Evolutionary conservation across 208 protist species (phyloP).

Genomic region (Leishmania martiniquensis): DNA sequence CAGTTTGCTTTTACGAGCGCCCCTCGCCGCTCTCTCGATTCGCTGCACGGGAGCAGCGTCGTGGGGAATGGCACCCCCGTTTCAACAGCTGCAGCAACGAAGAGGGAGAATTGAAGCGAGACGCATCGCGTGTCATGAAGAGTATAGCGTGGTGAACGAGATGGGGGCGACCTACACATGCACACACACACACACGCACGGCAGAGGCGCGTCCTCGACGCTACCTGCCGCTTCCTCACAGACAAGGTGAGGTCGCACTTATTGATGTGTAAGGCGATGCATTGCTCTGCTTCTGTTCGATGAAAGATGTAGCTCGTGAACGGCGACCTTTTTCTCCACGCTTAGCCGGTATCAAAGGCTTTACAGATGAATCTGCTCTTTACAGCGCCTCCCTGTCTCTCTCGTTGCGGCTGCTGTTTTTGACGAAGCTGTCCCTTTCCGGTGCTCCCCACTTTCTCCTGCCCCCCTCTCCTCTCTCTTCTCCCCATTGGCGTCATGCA

Average conservation of each 20-base stretch:
- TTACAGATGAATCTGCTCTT: neutral
- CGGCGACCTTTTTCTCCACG: neutral
- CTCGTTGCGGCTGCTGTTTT: neutral
- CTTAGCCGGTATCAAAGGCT: neutral
- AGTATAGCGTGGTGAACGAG: conserved; percentile 5
- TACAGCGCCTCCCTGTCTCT: neutral
- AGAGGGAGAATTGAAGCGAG: neutral
- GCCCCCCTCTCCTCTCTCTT: neutral
- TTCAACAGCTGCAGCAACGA: neutral
- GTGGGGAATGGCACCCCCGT: neutral
- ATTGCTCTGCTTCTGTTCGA: conserved; percentile 1
- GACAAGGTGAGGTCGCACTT: too few relatives aligned
- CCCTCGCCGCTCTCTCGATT: neutral
- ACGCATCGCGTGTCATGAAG: too few relatives aligned
- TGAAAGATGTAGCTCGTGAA: neutral
- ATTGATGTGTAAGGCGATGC: too few relatives aligned
- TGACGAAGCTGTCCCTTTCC: neutral
- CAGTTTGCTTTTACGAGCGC: too few relatives aligned
- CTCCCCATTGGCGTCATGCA: neutral
- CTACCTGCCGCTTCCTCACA: too few relatives aligned
- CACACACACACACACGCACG: neutral
- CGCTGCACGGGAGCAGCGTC: neutral
- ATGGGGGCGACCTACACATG: too few relatives aligned
- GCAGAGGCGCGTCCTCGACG: too few relatives aligned
- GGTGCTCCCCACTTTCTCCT: neutral